Evolutionary conservation across 2,329 filamentous ascomycete species (phyloP), one percentile per base, ranked within the genome.

Genomic region (Plectosphaerella cucumerina): DNA sequence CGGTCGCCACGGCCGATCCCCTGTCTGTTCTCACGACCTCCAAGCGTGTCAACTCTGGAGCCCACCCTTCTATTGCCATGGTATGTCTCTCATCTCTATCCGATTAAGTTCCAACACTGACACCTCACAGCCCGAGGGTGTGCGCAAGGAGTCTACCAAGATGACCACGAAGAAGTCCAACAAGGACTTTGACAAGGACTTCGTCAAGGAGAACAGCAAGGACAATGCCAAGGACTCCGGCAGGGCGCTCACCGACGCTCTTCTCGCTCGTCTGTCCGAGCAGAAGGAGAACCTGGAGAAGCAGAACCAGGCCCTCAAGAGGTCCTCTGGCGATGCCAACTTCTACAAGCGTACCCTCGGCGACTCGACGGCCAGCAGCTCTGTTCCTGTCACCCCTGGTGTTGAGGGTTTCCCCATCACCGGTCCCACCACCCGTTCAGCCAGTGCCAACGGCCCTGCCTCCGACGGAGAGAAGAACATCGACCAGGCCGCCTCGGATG

Each of bases 181-280:
- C 39, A 42, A 18, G 39, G 39, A 20, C 17, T 42, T 18, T 18
- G 18, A 12, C 39, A 18, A 42, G n/a, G 18, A 42, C n/a, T 6
- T 42, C 17, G 39, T 18, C 17, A 42, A 42, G 39, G 18, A 42
- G 18, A 42, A 18, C 3, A 11, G 4, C 39, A 17, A 18, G 10
- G 39, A 42, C 39, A 18, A 18, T 12, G 39, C n/a, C 17, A 17
- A 18, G 35, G 23, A 21, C 37, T 18, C 26, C n/a, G 37, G 12
- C 22, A 42, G 23, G 35, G 22, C 21, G 6, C 44, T 51, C 9
- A 83, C 92, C 75, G 89, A 94, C 60, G 85, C 85, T 53, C 80
- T 91, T 48, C 73, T 91, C 56, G 82, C 86, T 50, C 87, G 85
- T 63, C 76, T 93, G 45, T 82, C 82, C n/a, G 85, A 91, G 65